A percentile compares a stretch with the other conserved stretches of the same genome.
Evolutionary conservation across 306 rosid genomes (phyloP).

Genomic region (Morella rubra): DNA sequence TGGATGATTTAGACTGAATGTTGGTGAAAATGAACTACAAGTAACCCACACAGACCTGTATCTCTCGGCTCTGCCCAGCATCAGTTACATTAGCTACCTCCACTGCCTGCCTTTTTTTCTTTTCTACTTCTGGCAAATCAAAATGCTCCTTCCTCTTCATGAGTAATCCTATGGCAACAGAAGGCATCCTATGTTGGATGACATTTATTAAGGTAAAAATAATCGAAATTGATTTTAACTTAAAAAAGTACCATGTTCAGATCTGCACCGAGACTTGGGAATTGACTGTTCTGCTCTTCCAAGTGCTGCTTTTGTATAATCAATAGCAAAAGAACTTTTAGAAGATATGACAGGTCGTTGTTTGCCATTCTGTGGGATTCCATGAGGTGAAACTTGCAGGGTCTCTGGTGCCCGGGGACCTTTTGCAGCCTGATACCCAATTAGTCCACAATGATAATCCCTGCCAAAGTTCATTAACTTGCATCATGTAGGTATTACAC

Average conservation of each 20-base stretch:
- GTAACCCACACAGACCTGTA: constrained; percentile 49
- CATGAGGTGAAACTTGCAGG: constrained; percentile 18
- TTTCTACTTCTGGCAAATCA: constrained; percentile 33
- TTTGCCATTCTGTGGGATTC: constrained; percentile 22
- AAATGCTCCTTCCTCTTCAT: constrained; percentile 56
- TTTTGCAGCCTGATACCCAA: constrained; percentile 61
- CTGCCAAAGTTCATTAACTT: constrained; percentile 41
- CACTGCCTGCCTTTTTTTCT: constrained; percentile 39
- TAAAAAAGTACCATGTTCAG: constrained; percentile 46
- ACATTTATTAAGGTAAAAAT: constrained; percentile 14
- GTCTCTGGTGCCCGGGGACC: constrained; percentile 22
- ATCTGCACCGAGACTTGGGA: constrained; percentile 26
- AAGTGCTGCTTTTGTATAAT: constrained; percentile 18
- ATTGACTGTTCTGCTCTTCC: constrained; percentile 31
- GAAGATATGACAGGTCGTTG: constrained; percentile 31
- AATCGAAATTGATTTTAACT: constrained; percentile 18
- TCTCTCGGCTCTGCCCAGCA: constrained; percentile 29
- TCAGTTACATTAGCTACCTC: constrained; percentile 25
- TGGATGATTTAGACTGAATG: background rate
- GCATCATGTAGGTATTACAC: constrained; percentile 23
- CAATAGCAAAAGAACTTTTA: constrained; percentile 24
- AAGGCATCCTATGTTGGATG: constrained; percentile 18
- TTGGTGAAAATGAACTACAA: constrained; percentile 4
- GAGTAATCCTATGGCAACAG: constrained; percentile 40
- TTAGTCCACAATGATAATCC: constrained; percentile 64